A percentile compares a stretch with the other conserved stretches of the same genome.
These are phyloP conservation scores for Phaseolus coccineus DNA, from an alignment of 331 rosid genomes.

Conservation along the genomic window DNA sequence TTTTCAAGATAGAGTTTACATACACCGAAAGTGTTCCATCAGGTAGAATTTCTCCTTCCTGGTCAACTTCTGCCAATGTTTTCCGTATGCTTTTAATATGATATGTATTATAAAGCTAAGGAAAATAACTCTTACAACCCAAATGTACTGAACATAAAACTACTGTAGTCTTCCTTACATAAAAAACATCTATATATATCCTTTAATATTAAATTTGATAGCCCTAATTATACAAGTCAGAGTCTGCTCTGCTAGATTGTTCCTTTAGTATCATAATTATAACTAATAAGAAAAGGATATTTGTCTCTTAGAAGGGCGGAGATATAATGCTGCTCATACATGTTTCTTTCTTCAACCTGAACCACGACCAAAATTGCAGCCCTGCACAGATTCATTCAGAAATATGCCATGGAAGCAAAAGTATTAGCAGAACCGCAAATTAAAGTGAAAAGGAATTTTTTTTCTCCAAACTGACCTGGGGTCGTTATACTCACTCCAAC, in stretches of 20 bases:
- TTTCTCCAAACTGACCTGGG: constrained; percentile 65
- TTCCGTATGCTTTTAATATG: constrained; percentile 67
- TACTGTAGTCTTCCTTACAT: not conserved
- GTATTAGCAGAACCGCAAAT: constrained; percentile 25
- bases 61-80: constrained; percentile 81
- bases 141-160: constrained; percentile 20
- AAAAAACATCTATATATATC: not conserved
- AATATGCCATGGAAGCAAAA: constrained; percentile 47
- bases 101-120: constrained; percentile 74
- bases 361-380: constrained; percentile 78
- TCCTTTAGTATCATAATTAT: constrained; percentile 12
- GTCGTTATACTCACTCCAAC: constrained; percentile 84
- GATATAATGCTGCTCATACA: constrained; percentile 94
- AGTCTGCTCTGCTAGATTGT: constrained; percentile 21
- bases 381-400: constrained; percentile 58
- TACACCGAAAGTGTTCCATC: constrained; percentile 92
- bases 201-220: constrained; percentile 22
- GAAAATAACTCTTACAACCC: constrained; percentile 41
- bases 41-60: constrained; percentile 68
- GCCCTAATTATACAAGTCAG: constrained; percentile 20
- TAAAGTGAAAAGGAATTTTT: constrained; percentile 22
- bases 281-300: constrained; percentile 72
- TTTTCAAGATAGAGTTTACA: constrained; percentile 49
- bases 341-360: constrained; percentile 87
- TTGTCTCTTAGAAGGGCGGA: constrained; percentile 67